phyloP scores from a whole-genome alignment of 2,329 filamentous ascomycete species.

The Simplicillium aogashimaense region DNA sequence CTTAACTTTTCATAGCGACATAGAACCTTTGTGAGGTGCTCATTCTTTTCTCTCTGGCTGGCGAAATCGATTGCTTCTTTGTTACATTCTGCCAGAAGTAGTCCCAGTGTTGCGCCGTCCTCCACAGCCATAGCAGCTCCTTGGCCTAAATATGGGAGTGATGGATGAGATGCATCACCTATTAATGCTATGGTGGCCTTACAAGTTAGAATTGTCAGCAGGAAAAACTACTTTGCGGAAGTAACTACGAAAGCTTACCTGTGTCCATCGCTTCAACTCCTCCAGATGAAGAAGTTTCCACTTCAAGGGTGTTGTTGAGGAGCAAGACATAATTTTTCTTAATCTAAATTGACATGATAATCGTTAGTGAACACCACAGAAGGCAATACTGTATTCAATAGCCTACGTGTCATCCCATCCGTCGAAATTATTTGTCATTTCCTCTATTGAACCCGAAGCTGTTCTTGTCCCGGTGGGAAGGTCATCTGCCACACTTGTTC shows the following conservation, averaged over 20 bases:
- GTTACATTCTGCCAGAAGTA: conserved; percentile 13
- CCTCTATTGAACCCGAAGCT: not conserved
- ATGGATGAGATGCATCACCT: conserved; percentile 3
- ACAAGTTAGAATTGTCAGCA: not conserved
- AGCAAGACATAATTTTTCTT: conserved; percentile 1
- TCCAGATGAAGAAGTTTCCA: conserved; percentile 3
- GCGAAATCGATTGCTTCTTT: not conserved
- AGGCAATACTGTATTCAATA: not conserved
- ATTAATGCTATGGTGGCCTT: not conserved
- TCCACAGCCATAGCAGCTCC: conserved; percentile 13
- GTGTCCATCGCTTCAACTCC: conserved; percentile 4
- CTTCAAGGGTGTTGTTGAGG: not conserved
- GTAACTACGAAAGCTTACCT: not conserved
- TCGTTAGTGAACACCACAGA: not conserved
- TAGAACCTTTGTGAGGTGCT: not conserved
- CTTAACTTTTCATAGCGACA: not conserved
- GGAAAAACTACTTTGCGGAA: not conserved
- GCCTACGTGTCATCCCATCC: conserved; percentile 1
- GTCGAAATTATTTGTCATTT: conserved; percentile 2
- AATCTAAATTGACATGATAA: not conserved
- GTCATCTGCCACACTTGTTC: conserved; percentile 2
- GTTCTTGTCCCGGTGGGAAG: conserved; percentile 1
- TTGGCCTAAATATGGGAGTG: conserved; percentile 11
- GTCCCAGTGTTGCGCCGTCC: conserved; percentile 10
- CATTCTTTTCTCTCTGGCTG: not conserved